Evolutionary conservation across 2,329 filamentous ascomycete genomes (phyloP).

Genomic region (Aspergillus pseudoterreus): DNA sequence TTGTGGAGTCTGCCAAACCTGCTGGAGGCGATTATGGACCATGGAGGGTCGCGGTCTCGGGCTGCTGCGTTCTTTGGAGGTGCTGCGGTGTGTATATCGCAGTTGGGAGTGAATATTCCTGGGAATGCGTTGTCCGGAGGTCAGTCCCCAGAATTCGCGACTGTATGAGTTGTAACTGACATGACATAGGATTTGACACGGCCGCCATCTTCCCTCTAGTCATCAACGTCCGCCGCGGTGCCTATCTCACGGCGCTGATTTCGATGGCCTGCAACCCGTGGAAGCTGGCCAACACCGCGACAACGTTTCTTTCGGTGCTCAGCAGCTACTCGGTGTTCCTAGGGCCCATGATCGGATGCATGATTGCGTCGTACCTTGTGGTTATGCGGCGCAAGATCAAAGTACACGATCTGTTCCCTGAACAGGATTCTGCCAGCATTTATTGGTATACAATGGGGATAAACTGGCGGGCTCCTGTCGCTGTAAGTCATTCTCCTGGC

Average conservation of each 20-base stretch:
- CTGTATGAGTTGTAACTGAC: not conserved
- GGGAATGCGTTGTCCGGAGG: slow-evolving; percentile 20
- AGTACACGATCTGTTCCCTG: slow-evolving; percentile 42
- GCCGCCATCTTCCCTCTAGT: slow-evolving; percentile 51
- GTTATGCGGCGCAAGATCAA: slow-evolving; percentile 36
- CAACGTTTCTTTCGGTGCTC: slow-evolving; percentile 19
- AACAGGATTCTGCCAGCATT: slow-evolving; percentile 20
- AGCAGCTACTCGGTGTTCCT: slow-evolving; percentile 43
- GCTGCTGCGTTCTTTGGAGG: slow-evolving; percentile 23
- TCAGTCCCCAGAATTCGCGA: not conserved
- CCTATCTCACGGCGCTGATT: slow-evolving; percentile 44
- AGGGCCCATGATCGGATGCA: slow-evolving; percentile 44
- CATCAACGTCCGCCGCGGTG: slow-evolving; percentile 55
- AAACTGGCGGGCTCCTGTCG: slow-evolving; percentile 21
- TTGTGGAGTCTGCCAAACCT: slow-evolving; percentile 24
- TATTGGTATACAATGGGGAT: slow-evolving; percentile 24
- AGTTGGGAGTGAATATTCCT: slow-evolving; percentile 24
- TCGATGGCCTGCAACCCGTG: slow-evolving; percentile 22
- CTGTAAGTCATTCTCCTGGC: not conserved
- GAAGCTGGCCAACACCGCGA: slow-evolving; percentile 21
- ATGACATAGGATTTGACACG: slow-evolving; percentile 50
- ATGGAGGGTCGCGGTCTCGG: slow-evolving; percentile 18
- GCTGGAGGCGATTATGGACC: slow-evolving; percentile 20
- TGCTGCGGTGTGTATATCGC: slow-evolving; percentile 21
- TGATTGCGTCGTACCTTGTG: slow-evolving; percentile 47